Percentiles rank a stretch among this genome's conserved stretches.
Conservation (phyloP, 495 filamentous ascomycete genomes). For the Podospora fimiseda region DNA sequence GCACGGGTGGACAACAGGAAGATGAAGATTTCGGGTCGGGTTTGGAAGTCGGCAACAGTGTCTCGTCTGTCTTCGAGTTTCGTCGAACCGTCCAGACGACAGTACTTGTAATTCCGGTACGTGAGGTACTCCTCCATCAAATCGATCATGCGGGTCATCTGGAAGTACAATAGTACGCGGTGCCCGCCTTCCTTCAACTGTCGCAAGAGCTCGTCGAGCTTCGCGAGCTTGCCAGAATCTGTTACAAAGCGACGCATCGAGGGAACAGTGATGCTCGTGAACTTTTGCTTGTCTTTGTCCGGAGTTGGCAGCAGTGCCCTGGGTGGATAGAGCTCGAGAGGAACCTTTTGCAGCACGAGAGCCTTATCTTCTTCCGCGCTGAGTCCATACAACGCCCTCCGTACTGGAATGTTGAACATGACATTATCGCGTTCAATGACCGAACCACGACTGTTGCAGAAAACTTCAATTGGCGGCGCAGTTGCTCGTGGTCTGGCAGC, state of each 20-base stretch:
- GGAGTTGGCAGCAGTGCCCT: constrained; percentile 66
- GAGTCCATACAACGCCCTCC: constrained; percentile 66
- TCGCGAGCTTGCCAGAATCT: constrained; percentile 91
- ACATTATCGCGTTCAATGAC: constrained; percentile 62
- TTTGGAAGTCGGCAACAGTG: constrained; percentile 95
- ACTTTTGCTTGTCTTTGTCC: constrained; percentile 69
- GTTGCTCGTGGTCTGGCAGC: constrained; percentile 67
- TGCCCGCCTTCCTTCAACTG: constrained; percentile 88
- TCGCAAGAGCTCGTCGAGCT: constrained; percentile 79
- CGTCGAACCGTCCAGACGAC: constrained; percentile 93
- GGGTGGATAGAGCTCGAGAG: constrained; percentile 55
- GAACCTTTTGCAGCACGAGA: constrained; percentile 62
- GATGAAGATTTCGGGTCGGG: constrained; percentile 84
- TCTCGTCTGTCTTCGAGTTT: constrained; percentile 96
- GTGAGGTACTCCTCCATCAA: constrained; percentile 98
- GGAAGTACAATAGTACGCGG: constrained; percentile 98
- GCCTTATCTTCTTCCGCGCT: constrained; percentile 61
- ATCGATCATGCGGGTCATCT: constrained; percentile 99
- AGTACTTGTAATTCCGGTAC: constrained; percentile 98
- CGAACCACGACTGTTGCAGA: constrained; percentile 62
- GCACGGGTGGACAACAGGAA: constrained; percentile 94
- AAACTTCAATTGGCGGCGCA: constrained; percentile 81
- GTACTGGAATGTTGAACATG: constrained; percentile 71
- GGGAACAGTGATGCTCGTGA: constrained; percentile 85
- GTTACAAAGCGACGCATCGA: constrained; percentile 99